Percentiles rank a stretch among this genome's conserved stretches.
These are phyloP conservation scores for Setaria italica DNA, from an alignment of 202 grass and related monocot species.

Conservation along the genomic window DNA sequence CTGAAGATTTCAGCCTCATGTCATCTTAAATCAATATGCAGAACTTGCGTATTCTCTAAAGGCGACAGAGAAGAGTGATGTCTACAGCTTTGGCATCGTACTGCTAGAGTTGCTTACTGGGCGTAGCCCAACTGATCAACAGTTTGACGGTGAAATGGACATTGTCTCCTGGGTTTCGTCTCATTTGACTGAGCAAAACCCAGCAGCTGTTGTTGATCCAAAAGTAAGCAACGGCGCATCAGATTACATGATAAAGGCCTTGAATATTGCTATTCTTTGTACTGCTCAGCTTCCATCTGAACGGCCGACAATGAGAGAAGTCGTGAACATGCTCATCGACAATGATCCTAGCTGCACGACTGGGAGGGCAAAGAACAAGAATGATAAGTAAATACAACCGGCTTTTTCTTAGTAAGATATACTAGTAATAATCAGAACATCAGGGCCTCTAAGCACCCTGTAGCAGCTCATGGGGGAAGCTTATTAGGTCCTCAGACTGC, in stretches of 20 bases:
- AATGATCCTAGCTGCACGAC: constrained; percentile 42
- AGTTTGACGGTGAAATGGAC: constrained; percentile 53
- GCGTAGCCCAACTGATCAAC: constrained; percentile 43
- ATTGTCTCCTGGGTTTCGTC: constrained; percentile 58
- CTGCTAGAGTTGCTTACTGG: constrained; percentile 78
- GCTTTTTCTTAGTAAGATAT: constrained; percentile 33
- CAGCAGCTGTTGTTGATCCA: constrained; percentile 56
- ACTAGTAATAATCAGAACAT: constrained; percentile 9
- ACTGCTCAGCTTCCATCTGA: constrained; percentile 57
- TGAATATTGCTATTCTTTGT: constrained; percentile 66
- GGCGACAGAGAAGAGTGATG: constrained; percentile 64
- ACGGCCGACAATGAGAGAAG: constrained; percentile 65
- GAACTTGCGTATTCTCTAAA: constrained; percentile 72
- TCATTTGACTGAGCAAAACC: constrained; percentile 47
- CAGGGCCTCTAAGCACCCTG: constrained; percentile 33
- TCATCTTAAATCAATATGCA: constrained; percentile 49
- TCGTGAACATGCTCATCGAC: constrained; percentile 79
- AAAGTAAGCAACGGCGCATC: constrained; percentile 46
- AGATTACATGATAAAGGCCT: constrained; percentile 65
- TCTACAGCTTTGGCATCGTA: constrained; percentile 65
- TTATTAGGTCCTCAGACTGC: constrained; percentile 40
- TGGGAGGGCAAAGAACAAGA: constrained; percentile 37
- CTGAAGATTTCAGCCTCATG: constrained; percentile 35
- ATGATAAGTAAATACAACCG: constrained; percentile 26
- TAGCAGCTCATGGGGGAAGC: constrained; percentile 30